phyloP scores from a whole-genome alignment of 805 yeast genomes.

The Pichia ethanolica region DNA sequence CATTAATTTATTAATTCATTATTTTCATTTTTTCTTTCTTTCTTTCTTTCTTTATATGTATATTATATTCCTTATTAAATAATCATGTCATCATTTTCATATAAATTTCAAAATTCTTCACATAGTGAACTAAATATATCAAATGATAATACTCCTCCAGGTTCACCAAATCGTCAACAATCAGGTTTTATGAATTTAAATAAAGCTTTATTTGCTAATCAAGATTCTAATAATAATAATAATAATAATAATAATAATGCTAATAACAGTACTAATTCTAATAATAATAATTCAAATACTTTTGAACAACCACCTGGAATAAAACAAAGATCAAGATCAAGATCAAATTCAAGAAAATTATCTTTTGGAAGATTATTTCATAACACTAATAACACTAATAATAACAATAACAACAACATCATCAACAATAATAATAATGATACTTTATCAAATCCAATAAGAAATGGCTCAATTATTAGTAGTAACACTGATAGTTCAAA shows the following conservation, averaged over 20 bases:
- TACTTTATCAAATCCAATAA: not conserved
- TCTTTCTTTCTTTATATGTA: too few species aligned
- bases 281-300: not conserved
- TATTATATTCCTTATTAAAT: too few species aligned
- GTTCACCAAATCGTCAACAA: slow-evolving; percentile 3
- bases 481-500: slow-evolving; percentile 7
- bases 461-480: not conserved
- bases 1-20: too few species aligned
- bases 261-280: too few species aligned
- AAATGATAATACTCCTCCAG: slow-evolving; percentile 3
- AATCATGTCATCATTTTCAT: not conserved
- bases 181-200: not conserved
- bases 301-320: slow-evolving; percentile 11
- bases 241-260: not conserved
- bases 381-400: not conserved
- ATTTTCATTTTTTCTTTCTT: too few species aligned
- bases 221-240: not conserved
- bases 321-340: slow-evolving; percentile 26
- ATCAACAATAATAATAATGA: slow-evolving; percentile 1
- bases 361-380: slow-evolving; percentile 32
- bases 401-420: slow-evolving; percentile 6
- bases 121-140: not conserved
- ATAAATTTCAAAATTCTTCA: not conserved
- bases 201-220: not conserved
- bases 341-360: slow-evolving; percentile 33